Percentiles rank a stretch among this genome's conserved stretches.
phyloP scores from a whole-genome alignment of 2,329 filamentous ascomycete species.

The Dactylellina cionopaga region DNA sequence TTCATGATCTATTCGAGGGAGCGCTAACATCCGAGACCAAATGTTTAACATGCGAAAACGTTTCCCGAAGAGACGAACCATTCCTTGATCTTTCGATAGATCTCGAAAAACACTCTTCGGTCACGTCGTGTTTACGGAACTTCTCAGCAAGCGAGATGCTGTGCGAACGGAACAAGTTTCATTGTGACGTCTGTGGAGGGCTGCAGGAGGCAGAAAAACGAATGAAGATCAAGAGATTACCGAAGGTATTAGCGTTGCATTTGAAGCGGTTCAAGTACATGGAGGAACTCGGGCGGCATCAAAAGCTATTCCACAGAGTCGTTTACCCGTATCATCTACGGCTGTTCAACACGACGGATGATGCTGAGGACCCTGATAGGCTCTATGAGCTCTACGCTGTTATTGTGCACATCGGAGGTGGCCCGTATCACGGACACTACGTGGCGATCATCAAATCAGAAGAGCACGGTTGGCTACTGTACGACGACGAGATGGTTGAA shows the following conservation, averaged over 20 bases:
- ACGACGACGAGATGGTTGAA: slow-evolving; percentile 98
- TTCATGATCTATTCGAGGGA: slow-evolving; percentile 96
- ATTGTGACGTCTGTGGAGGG: slow-evolving; percentile 96
- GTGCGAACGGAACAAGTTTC: slow-evolving; percentile 97
- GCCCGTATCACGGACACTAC: slow-evolving; percentile 97
- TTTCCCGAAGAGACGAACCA: slow-evolving; percentile 92
- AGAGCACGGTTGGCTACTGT: slow-evolving; percentile 93
- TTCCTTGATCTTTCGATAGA: slow-evolving; percentile 97
- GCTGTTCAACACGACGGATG: slow-evolving; percentile 96
- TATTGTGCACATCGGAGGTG: slow-evolving; percentile 95
- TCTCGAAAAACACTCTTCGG: slow-evolving; percentile 91
- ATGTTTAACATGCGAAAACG: slow-evolving; percentile 94
- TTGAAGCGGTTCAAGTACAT: slow-evolving; percentile 99
- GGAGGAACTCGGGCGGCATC: slow-evolving; percentile 88
- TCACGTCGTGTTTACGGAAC: slow-evolving; percentile 92
- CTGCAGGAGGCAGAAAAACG: slow-evolving; percentile 97
- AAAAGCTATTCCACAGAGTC: slow-evolving; percentile 96
- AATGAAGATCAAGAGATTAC: slow-evolving; percentile 97
- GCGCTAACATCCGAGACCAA: slow-evolving; percentile 94
- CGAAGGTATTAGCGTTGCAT: slow-evolving; percentile 89
- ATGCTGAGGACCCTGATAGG: slow-evolving; percentile 90
- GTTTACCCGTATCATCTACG: slow-evolving; percentile 97
- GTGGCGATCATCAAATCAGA: slow-evolving; percentile 98
- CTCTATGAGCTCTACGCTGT: slow-evolving; percentile 97
- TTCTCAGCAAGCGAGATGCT: slow-evolving; percentile 99